A percentile compares a stretch with the other conserved stretches of the same genome.
Evolutionary conservation across 805 yeast genomes (phyloP).

Genomic region (Komagataella kurtzmanii): DNA sequence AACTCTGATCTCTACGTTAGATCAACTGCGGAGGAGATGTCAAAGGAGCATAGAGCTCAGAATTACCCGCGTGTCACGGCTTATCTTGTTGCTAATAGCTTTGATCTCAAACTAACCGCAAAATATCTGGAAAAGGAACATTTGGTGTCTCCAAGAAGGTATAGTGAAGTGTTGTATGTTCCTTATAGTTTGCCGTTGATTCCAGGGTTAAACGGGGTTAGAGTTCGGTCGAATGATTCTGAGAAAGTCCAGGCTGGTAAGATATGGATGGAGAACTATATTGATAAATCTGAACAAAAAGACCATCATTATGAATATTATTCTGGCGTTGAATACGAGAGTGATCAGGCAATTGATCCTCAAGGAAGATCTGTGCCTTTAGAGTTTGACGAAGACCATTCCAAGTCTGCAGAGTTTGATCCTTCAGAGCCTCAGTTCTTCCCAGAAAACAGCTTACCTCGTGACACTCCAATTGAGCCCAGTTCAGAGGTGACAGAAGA

Average conservation of each 20-base stretch:
- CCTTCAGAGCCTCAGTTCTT: conserved; percentile 91
- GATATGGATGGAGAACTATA: conserved; percentile 56
- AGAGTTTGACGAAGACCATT: conserved; percentile 10
- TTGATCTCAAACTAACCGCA: conserved; percentile 49
- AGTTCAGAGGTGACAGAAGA: background rate
- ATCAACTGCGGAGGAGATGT: conserved; percentile 39
- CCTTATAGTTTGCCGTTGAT: conserved; percentile 79
- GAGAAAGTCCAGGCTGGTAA: conserved; percentile 23
- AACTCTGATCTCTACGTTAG: conserved; percentile 14
- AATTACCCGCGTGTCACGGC: conserved; percentile 83
- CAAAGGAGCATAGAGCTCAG: conserved; percentile 43
- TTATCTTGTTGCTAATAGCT: conserved; percentile 76
- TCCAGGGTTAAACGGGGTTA: conserved; percentile 70
- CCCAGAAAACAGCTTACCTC: conserved; percentile 27
- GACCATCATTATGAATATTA: conserved; percentile 90
- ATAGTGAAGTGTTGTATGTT: conserved; percentile 88
- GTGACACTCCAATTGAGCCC: conserved; percentile 9
- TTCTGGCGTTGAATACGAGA: conserved; percentile 46
- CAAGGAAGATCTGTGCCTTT: background rate
- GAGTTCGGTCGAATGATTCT: conserved; percentile 58
- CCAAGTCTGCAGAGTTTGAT: conserved; percentile 53
- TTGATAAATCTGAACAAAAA: conserved; percentile 69
- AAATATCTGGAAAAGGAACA: conserved; percentile 58
- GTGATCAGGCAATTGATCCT: background rate
- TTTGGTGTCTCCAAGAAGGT: conserved; percentile 72